Evolutionary conservation across 2,329 filamentous ascomycete species (phyloP).

Genomic region (Blastomyces percursus): DNA sequence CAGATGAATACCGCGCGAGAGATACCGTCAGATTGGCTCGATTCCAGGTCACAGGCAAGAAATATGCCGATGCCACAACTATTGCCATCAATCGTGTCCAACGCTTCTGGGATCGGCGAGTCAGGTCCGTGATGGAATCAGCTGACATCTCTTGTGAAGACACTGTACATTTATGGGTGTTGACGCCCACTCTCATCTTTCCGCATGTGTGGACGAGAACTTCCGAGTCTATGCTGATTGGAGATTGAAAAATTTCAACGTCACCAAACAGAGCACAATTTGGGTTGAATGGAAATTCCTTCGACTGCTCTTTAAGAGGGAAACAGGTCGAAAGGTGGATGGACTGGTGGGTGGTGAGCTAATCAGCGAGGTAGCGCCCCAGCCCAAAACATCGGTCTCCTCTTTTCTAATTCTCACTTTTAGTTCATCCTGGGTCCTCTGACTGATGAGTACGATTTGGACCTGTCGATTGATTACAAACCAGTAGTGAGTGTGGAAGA

Average conservation of each 20-base stretch:
- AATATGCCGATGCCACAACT: conserved; percentile 8
- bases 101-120: conserved; percentile 7
- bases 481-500: not conserved
- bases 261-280: conserved; percentile 7
- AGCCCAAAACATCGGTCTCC: no score
- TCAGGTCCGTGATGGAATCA: no score
- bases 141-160: no score
- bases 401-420: no score
- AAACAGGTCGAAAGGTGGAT: conserved; percentile 8
- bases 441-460: not conserved
- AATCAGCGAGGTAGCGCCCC: not conserved
- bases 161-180: no score
- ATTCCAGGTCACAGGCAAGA: conserved; percentile 4
- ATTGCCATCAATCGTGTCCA: conserved; percentile 7
- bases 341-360: conserved; percentile 4
- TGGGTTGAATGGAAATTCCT: conserved; percentile 10
- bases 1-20: conserved; percentile 5
- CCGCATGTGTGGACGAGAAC: no score
- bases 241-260: conserved; percentile 1
- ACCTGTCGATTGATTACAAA: not conserved
- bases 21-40: conserved; percentile 3
- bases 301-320: conserved; percentile 8
- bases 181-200: no score
- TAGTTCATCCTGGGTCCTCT: not conserved
- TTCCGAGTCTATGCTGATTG: no score